Base-by-base conservation (phyloP, 1,284 basidiomycete species). In the Cutaneotrichosporon spelunceum region DNA sequence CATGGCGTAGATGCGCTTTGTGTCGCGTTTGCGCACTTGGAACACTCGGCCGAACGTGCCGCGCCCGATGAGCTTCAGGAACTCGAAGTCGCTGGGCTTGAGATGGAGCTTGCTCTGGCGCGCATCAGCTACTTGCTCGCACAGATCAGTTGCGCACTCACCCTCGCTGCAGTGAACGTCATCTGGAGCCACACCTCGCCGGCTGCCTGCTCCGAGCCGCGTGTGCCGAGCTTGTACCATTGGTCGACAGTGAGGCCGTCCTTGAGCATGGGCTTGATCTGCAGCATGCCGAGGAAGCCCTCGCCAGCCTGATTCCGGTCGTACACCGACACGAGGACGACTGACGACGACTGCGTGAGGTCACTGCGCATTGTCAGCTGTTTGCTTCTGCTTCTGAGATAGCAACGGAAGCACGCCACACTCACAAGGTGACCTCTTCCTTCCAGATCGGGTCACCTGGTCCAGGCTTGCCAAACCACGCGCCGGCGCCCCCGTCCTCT, bases 31-130 rank as follows among this genome's bases (percentile, higher is more conserved):
- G 64, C 95, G 90, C 44, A 99, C 95, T 80, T 99, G 96, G 84
- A 98, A 99, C 24, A 99, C 95, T 56, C 91, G 89, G n/a, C 96
- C 96, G 77, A 99, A 99, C 0, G 96, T 99, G 6, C 96, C 96
- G 57, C 93, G 88, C 53, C 96, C 96, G 79, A 99, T 99, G 68
- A 99, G 88, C 79, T 97, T 97, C 75, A 99, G 86, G 81, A 98
- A 97, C 73, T 99, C 96, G 74, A 99, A 99, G 78, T 99, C 95
- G 75, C 88, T 86, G 44, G 92, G 92, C 27, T 86, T 90, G 59
- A 94, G 83, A 29, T 90, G 85, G 60, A 87, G 86, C 80, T 89
- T 90, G 64, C 85, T 88, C 90, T 91, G 76, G 47, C 30, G 26
- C 48, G 27, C 26, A 27, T 45, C 45, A 49, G 52, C 23, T 27